A percentile compares a stretch with the other conserved stretches of the same genome.
These are phyloP conservation scores for Rhizopus delemar DNA, from an alignment of 371 early-diverging fungal genomes.

Conservation along the genomic window DNA sequence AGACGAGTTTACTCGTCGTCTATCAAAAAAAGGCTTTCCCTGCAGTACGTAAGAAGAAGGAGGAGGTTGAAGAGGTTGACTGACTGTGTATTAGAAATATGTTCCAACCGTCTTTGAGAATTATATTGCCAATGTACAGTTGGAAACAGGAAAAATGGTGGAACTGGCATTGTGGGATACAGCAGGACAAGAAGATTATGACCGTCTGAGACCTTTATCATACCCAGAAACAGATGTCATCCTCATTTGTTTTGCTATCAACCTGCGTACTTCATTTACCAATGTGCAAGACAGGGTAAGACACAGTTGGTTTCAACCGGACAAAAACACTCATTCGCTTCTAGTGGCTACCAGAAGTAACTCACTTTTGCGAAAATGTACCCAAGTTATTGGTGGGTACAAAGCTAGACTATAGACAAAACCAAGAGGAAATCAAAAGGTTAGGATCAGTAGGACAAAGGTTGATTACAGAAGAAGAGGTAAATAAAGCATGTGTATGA, in stretches of 20 bases:
- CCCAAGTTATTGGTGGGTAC: constrained; percentile 89
- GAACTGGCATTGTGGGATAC: constrained; percentile 74
- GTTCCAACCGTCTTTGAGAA: constrained; percentile 82
- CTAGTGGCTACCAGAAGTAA: constrained; percentile 84
- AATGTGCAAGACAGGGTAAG: constrained; percentile 64
- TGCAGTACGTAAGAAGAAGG: constrained; percentile 47
- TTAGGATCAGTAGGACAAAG: constrained; percentile 23
- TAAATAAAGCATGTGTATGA: background rate
- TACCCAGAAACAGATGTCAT: constrained; percentile 78
- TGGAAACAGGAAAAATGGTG: constrained; percentile 63
- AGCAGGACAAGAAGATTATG: constrained; percentile 94
- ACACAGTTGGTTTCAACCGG: background rate
- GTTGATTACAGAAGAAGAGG: constrained; percentile 26
- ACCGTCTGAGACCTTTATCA: constrained; percentile 74
- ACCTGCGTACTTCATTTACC: constrained; percentile 65
- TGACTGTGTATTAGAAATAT: constrained; percentile 47
- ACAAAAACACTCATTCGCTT: background rate
- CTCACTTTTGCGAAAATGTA: constrained; percentile 78
- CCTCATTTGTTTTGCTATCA: constrained; percentile 70
- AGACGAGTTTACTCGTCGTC: constrained; percentile 81
- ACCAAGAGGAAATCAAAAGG: constrained; percentile 25
- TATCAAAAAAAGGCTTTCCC: constrained; percentile 87
- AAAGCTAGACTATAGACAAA: constrained; percentile 53
- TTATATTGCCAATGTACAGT: constrained; percentile 64
- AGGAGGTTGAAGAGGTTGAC: too few relatives aligned